Base-by-base conservation (phyloP, 306 rosid species). In the Cucumis hystrix region DNA sequence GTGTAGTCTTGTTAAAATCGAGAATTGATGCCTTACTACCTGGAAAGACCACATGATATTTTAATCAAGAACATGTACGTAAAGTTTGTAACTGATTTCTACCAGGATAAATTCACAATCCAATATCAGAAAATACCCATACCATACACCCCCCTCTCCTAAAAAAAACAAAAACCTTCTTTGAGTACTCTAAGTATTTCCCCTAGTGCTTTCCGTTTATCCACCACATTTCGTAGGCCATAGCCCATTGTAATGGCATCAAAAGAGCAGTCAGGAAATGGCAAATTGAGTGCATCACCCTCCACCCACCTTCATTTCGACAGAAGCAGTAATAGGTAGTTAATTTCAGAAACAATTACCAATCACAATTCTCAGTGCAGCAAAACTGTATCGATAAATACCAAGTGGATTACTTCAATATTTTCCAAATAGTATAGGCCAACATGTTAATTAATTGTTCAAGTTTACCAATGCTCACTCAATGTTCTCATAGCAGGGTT, bases 211-310 rank as follows among this genome's bases (percentile, higher is more conserved):
- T 80, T 87, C 5, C 37, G 88, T 80, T 84, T 96, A 79, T 87
- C 90, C 55, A 89, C 85, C 78, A 95, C 93, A 81, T 95, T 96
- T 49, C 98, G 86, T 55, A 96, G 91, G 75, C 99, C 97, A 81
- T 89, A 96, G 56, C 93, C 98, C 93, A 92, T 89, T 49, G 97
- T 88, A 79, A 96, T 77, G 81, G 89, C 99, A 88, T 92, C 98
- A 80, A 96, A 89, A 54, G 66, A 84, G 63, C 85, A 87, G 82
- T 89, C 96, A 71, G 86, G 21, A 75, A 85, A 96, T 63, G 97
- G 98, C 86, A 96, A 88, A 76, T 89, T 83, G 80, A 92, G 91
- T 40, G 99, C 98, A 84, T 96, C 96, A 65, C 98, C 97, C 88
- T 96, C 91, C 67, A 96, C 80, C 99, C 99, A 91, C 86, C 99